Base-by-base conservation (phyloP, 352 stramenopile genomes). In the Phytopythium oedochilum region DNA sequence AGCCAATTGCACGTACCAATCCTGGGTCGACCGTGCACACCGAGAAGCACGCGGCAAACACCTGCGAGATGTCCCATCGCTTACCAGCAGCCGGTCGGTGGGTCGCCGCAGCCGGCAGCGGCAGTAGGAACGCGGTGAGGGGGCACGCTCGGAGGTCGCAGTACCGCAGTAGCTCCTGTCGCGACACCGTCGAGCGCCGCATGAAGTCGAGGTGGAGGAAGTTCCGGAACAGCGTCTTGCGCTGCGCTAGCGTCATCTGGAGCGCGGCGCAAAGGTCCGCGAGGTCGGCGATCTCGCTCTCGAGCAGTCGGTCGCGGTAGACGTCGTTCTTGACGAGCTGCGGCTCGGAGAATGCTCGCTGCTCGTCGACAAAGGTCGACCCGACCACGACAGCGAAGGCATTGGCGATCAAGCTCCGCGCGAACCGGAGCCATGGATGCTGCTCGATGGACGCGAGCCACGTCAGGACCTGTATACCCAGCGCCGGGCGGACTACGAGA, bases 181-280 rank as follows among this genome's bases (percentile, higher is more conserved):
- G 64, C 4, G 78, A 75, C 18, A 89, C 55, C 6, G 67, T 74
- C 2, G 74, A 73, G 15, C 75, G 71, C 0, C 78, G 74, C 67
- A 83, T 66, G 42, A 64, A 81, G 57, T 89, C 78, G 20, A 89
- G 54, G 31, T 82, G 74, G 28, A 78, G 40, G 47, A 89, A 89
- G 47, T 70, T 85, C 26, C 71, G 74, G 31, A 89, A 89, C 28
- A 83, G 78, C 15, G 72, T 65, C 49, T 86, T 81, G 12, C 70
- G 74, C 49, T 89, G 78, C 5, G 66, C 28, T 12, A 84, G 54
- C 11, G 76, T 70, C n/a, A 89, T 51, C 22, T 55, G 54, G 25
- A 89, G 57, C 12, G 78, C 78, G 11, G 85, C 72, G 26, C 74
- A 73, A 18, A 89, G 62, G 12, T 71, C 66, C 11, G 85, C 76